Evolutionary conservation across 1,284 basidiomycete genomes (phyloP).

Genomic region (Baeospora myosura): DNA sequence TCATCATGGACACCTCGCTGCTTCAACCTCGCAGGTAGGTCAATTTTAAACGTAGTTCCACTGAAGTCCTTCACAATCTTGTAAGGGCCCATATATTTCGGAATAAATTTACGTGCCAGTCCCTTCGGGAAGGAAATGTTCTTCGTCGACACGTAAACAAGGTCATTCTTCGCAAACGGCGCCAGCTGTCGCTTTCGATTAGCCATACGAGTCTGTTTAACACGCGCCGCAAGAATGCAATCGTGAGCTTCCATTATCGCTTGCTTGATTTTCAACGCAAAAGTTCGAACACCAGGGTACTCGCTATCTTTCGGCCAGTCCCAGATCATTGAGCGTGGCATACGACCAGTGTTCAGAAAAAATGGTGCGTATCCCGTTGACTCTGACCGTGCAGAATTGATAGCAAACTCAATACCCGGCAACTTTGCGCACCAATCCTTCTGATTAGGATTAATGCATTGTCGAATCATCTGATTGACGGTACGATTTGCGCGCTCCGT

Average conservation of each 20-base stretch:
- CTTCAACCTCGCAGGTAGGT: constrained; percentile 19
- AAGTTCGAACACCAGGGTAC: constrained; percentile 19
- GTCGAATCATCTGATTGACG: constrained; percentile 17
- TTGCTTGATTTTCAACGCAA: constrained; percentile 17
- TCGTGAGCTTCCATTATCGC: constrained; percentile 21
- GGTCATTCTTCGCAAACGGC: constrained; percentile 18
- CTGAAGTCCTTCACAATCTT: constrained; percentile 16
- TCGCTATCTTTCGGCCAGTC: constrained; percentile 12
- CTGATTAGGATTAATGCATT: constrained; percentile 13
- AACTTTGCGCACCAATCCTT: constrained; percentile 15
- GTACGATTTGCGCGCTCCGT: constrained; percentile 18
- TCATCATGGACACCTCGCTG: constrained; percentile 20
- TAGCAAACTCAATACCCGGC: constrained; percentile 19
- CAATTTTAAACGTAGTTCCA: constrained; percentile 19
- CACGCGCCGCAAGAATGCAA: constrained; percentile 19
- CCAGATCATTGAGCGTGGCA: constrained; percentile 23
- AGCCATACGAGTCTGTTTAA: constrained; percentile 22
- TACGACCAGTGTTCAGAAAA: constrained; percentile 25
- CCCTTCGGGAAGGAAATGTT: constrained; percentile 23
- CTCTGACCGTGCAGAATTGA: constrained; percentile 17
- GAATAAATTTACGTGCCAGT: constrained; percentile 19
- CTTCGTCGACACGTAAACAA: constrained; percentile 25
- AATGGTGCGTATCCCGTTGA: constrained; percentile 27
- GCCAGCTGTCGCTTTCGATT: constrained; percentile 16
- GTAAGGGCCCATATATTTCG: constrained; percentile 28